These are phyloP conservation scores for Tremella mesenterica DNA, from an alignment of 768 basidiomycete genomes.

Conservation along the genomic window DNA sequence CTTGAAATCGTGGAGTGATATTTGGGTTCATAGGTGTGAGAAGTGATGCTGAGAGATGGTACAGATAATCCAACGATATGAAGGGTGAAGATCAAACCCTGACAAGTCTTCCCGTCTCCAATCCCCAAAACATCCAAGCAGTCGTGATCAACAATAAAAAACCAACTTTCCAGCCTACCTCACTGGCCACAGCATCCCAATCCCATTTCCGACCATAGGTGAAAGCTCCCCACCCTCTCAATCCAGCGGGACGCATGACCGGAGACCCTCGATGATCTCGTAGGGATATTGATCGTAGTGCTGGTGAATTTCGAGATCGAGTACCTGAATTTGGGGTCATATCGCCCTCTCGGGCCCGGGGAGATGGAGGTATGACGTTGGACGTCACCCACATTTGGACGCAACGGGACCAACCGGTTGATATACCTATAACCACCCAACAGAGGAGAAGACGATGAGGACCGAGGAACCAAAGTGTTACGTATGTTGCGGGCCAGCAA, in stretches of 20 bases:
- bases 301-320: not conserved
- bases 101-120: conserved; percentile 17
- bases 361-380: conserved; percentile 52
- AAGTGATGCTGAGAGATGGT: too few species aligned
- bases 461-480: conserved; percentile 68
- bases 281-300: too few species aligned
- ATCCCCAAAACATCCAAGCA: conserved; percentile 37
- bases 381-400: conserved; percentile 94
- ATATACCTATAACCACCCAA: conserved; percentile 85
- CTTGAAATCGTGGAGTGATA: too few species aligned
- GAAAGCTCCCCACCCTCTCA: conserved; percentile 22
- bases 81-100: not conserved
- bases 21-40: too few species aligned
- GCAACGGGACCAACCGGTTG: conserved; percentile 57
- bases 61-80: too few species aligned
- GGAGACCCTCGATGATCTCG: not conserved
- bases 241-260: not conserved
- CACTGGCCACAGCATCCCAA: conserved; percentile 33
- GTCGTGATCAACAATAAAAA: conserved; percentile 27
- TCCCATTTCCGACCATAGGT: conserved; percentile 33
- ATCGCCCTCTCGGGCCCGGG: not conserved
- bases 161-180: conserved; percentile 37
- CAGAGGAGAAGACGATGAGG: conserved; percentile 66
- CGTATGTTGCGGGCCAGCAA: conserved; percentile 88
- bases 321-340: not conserved